phyloP scores from a whole-genome alignment of 148 eudicot species.

The Vaccinium vitisidaea region DNA sequence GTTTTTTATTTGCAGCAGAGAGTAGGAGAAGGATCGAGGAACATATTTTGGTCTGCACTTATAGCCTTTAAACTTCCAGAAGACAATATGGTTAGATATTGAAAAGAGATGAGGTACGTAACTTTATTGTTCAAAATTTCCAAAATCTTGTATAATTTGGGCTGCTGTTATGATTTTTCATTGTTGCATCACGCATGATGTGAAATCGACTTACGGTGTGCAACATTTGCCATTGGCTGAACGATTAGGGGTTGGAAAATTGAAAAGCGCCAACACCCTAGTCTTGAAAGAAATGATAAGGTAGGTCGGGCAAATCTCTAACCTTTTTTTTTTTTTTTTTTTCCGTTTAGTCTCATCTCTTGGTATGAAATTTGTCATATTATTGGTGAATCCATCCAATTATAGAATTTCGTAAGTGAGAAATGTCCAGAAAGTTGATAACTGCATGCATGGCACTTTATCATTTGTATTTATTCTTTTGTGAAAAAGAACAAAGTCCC shows the following conservation, averaged over 20 bases:
- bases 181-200: neutral
- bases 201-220: too few species aligned
- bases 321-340: neutral
- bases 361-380: neutral
- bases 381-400: neutral
- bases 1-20: neutral
- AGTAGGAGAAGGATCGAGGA: neutral
- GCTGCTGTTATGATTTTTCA: neutral
- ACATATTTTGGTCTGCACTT: neutral
- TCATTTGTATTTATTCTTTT: neutral
- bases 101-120: neutral
- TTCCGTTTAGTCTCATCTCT: neutral
- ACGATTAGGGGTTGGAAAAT: conserved; percentile 8
- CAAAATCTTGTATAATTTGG: too few species aligned
- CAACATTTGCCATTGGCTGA: neutral
- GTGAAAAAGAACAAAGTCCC: neutral
- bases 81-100: neutral
- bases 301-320: neutral
- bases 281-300: neutral
- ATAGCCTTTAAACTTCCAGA: neutral
- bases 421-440: neutral
- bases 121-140: neutral
- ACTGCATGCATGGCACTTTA: neutral
- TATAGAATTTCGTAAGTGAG: neutral
- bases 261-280: neutral